A percentile compares a stretch with the other conserved stretches of the same genome.
These are phyloP conservation scores for Aphanoascus verrucosus DNA, from an alignment of 2,329 filamentous ascomycete genomes.

Conservation along the genomic window DNA sequence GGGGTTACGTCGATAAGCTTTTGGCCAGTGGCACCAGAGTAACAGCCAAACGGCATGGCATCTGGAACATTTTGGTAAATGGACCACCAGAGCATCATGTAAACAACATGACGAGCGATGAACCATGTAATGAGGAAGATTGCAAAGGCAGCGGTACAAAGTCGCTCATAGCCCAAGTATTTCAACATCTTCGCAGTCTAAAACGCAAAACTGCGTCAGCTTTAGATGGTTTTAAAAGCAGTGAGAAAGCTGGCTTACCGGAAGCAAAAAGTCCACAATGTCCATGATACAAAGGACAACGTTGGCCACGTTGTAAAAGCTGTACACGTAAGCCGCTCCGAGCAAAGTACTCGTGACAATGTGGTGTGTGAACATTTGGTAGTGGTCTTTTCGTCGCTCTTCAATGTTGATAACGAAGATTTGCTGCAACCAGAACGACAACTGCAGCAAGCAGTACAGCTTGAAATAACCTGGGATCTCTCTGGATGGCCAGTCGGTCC, in stretches of 20 bases:
- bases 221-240: background rate
- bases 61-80: constrained; percentile 56
- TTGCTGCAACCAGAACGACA: constrained; percentile 89
- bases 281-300: constrained; percentile 90
- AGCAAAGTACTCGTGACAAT: constrained; percentile 78
- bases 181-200: constrained; percentile 88
- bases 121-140: constrained; percentile 83
- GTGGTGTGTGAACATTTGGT: constrained; percentile 93
- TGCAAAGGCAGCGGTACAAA: constrained; percentile 75
- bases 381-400: constrained; percentile 85
- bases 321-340: constrained; percentile 71
- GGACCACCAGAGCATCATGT: constrained; percentile 70
- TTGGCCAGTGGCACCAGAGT: constrained; percentile 38
- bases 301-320: constrained; percentile 77
- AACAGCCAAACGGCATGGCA: constrained; percentile 61
- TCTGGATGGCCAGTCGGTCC: constrained; percentile 73
- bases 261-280: constrained; percentile 75
- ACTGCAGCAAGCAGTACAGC: constrained; percentile 79
- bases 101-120: constrained; percentile 68
- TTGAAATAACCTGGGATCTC: constrained; percentile 67
- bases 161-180: constrained; percentile 63
- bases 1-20: constrained; percentile 26
- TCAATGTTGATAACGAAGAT: constrained; percentile 91
- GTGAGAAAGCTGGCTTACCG: constrained; percentile 43
- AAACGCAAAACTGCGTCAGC: constrained; percentile 7